Evolutionary conservation across 148 eudicot genomes (phyloP).

Genomic region (Camellia japonica): DNA sequence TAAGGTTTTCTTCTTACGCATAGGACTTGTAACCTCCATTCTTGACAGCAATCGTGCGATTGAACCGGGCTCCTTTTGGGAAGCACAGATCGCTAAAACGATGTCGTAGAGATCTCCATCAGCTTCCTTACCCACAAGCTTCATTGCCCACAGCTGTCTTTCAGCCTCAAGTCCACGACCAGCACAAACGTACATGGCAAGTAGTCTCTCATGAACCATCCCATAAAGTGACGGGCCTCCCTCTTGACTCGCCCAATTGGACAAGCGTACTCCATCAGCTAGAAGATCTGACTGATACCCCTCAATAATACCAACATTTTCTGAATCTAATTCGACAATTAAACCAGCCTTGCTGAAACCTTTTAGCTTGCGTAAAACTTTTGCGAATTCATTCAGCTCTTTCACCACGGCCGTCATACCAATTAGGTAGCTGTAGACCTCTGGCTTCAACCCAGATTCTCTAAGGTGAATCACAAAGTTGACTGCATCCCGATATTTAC

Average conservation of each 20-base stretch:
- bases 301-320: conserved; percentile 51
- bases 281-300: conserved; percentile 60
- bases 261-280: conserved; percentile 55
- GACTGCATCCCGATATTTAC: conserved; percentile 73
- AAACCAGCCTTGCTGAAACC: conserved; percentile 56
- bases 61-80: conserved; percentile 46
- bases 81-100: conserved; percentile 86
- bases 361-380: conserved; percentile 74
- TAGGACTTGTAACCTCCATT: conserved; percentile 55
- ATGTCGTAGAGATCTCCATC: conserved; percentile 75
- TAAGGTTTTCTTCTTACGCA: conserved; percentile 60
- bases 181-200: conserved; percentile 85
- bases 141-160: conserved; percentile 79
- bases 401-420: conserved; percentile 91
- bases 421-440: conserved; percentile 74
- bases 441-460: conserved; percentile 69
- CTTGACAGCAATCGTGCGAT: conserved; percentile 65
- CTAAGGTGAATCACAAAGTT: conserved; percentile 58
- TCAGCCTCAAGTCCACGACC: conserved; percentile 82
- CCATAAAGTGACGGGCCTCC: conserved; percentile 51
- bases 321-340: conserved; percentile 48
- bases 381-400: conserved; percentile 73
- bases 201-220: conserved; percentile 70
- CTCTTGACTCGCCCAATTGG: conserved; percentile 63
- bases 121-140: conserved; percentile 53